Evolutionary conservation across 2,329 filamentous ascomycete genomes (phyloP), one percentile per base, ranked within the genome.

Genomic region (Fusarium stilboides): DNA sequence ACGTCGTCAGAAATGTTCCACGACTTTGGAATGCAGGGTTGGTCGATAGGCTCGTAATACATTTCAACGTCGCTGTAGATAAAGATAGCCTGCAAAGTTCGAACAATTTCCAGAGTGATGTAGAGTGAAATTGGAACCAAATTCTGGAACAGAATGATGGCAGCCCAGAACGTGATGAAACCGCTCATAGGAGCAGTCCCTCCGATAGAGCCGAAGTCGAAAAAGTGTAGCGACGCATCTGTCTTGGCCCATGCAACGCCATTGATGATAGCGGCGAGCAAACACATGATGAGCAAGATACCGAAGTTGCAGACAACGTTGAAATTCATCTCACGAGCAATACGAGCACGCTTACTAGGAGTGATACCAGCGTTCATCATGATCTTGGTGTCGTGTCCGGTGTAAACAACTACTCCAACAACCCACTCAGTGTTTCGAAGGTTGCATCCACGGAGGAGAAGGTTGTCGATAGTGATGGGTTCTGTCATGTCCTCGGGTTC

Each of bases 1-100:
- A 99, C 86, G 75, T 99, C 97, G 77, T 99, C 96, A 1, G 95
- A 98, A 51, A 99, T 98, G 77, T 98, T 99, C 96, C 96, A 99
- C 0, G 94, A 94, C 77, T 98, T 98, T 7, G 97, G 96, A 13
- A 97, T 94, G 77, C 97, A 99, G 3, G 95, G 94, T 76, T 97
- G 94, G 75, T 97, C 94, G 70, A 98, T 89, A 75, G 89, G 90
- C 58, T 96, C 96, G 82, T 99, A 97, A 81, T 98, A 99, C 97
- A 99, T 99, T 77, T 91, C 89, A 6, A 93, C 88, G 76, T 99
- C 96, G 81, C 91, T 97, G 83, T 97, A 98, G 76, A 99, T 99
- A 85, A 99, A 99, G 77, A 97, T 89, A 6, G 95, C 96, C 80
- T 99, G 96, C 13, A 93, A 86, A 0, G 94, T 96, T 69, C 95